Conservation (phyloP, 192 early-diverging fungal genomes). For the Rhizophagus clarus region DNA sequence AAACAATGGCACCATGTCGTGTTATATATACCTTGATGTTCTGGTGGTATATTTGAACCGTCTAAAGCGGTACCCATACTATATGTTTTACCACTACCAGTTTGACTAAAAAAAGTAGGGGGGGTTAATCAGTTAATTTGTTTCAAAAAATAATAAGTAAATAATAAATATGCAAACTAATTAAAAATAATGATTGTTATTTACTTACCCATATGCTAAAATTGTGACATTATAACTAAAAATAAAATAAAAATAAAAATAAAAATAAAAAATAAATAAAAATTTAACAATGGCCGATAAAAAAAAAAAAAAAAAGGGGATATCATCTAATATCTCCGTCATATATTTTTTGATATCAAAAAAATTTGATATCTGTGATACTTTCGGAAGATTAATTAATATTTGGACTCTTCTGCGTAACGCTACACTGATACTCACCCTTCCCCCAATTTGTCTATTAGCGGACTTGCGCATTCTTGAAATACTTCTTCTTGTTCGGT, state of each 20-base stretch:
- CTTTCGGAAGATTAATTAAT: not conserved
- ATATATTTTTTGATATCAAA: too few species aligned
- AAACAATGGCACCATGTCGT: too few species aligned
- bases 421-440: slow-evolving; percentile 56
- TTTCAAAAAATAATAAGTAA: not conserved
- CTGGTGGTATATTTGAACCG: slow-evolving; percentile 36
- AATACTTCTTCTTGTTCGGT: slow-evolving; percentile 61
- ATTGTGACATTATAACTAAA: slow-evolving; percentile 90
- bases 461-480: slow-evolving; percentile 53
- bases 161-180: not conserved
- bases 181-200: not conserved
- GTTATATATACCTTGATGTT: slow-evolving; percentile 36
- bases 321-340: not conserved
- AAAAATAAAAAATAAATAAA: not conserved
- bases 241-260: not conserved
- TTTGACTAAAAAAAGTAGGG: slow-evolving; percentile 55
- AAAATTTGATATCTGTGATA: too few species aligned
- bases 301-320: not conserved
- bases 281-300: not conserved
- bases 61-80: slow-evolving; percentile 86
- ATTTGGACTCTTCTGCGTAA: not conserved
- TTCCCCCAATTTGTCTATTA: slow-evolving; percentile 71
- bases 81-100: slow-evolving; percentile 91
- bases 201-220: slow-evolving; percentile 78
- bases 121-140: too few species aligned